Evolutionary conservation across 257 asterid species (phyloP), one percentile per base, ranked within the genome.

Genomic region (Ligustrum vulgare): DNA sequence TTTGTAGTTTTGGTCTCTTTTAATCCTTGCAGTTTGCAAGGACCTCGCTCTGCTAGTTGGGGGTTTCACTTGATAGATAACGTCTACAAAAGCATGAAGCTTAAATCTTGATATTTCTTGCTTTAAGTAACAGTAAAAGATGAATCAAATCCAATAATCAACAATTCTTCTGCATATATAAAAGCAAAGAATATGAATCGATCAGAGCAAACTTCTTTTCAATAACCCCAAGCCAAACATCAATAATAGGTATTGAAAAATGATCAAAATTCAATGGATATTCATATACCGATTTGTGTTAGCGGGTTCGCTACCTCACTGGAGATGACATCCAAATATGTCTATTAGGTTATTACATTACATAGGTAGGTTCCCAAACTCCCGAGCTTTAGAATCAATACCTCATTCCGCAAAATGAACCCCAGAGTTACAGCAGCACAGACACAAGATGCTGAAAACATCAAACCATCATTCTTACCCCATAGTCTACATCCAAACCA

Each of bases 301-400:
- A 60, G 36, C 67, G 73, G 70, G 51, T 71, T 54, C 4, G 9
- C 45, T 91, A 94, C 98, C 98, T 91, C 81, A 92, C 89, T 12
- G 99, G 99, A 34, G 98, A 94, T 76, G 99, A 94, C 93, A 94
- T 86, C 98, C 99, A 94, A 75, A 94, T 92, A 80, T 92, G 97
- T 72, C 98, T 81, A 73, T 94, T 92, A 69, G 98, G 98, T 92
- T 74, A 92, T 89, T 73, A 94, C 97, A 92, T 89, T 73, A 94
- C 97, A 72, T n/a, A n/a, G n/a, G 71, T 94, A 94, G 54, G 99
- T 94, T 72, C 99, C 99, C 85, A 80, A 75, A 74, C 71, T 76
- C 43, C 99, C 99, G 56, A 94, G 94, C 90, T 89, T 92, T 89
- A 94, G 73, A 0, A 98, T 94, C 45, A 94, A 76, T 62, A 94